Evolutionary conservation across 2,329 filamentous ascomycete genomes (phyloP).

Genomic region (Trichoderma cornu-damae): DNA sequence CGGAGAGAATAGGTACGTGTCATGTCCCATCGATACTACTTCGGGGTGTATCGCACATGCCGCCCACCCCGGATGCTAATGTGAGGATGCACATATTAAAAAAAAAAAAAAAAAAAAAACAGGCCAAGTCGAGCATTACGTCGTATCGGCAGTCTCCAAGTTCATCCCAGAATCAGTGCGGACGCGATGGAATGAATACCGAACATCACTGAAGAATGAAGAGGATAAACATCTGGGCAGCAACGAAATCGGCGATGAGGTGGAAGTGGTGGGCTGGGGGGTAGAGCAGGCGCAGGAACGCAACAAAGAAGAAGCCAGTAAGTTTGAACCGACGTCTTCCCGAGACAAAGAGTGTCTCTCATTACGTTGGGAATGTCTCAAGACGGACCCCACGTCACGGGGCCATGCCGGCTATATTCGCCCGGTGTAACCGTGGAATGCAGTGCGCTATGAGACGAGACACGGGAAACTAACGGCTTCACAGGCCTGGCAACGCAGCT

Average conservation of each 20-base stretch:
- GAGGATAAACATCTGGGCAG: constrained; percentile 41
- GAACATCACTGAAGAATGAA: constrained; percentile 42
- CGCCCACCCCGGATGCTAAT: too few relatives aligned
- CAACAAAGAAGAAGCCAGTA: constrained; percentile 67
- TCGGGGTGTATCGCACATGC: too few relatives aligned
- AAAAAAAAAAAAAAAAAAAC: too few relatives aligned
- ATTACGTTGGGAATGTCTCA: not conserved
- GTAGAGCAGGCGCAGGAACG: constrained; percentile 58
- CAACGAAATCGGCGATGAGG: constrained; percentile 41
- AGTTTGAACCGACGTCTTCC: constrained; percentile 36
- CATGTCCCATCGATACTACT: too few relatives aligned
- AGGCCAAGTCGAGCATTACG: constrained; percentile 61
- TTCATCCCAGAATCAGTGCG: constrained; percentile 57
- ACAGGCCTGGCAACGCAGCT: constrained; percentile 71
- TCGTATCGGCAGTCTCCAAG: constrained; percentile 55
- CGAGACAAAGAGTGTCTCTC: not conserved
- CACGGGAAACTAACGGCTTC: constrained; percentile 24
- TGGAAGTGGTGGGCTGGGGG: constrained; percentile 53
- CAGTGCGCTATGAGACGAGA: not conserved
- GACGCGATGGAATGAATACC: constrained; percentile 47
- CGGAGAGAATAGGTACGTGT: constrained; percentile 71
- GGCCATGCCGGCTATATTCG: not conserved
- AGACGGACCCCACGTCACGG: not conserved
- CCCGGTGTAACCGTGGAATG: not conserved
- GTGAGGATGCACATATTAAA: too few relatives aligned